Evolutionary conservation across 139 green algal genomes (phyloP).

Genomic region (Micractinium sp.): DNA sequence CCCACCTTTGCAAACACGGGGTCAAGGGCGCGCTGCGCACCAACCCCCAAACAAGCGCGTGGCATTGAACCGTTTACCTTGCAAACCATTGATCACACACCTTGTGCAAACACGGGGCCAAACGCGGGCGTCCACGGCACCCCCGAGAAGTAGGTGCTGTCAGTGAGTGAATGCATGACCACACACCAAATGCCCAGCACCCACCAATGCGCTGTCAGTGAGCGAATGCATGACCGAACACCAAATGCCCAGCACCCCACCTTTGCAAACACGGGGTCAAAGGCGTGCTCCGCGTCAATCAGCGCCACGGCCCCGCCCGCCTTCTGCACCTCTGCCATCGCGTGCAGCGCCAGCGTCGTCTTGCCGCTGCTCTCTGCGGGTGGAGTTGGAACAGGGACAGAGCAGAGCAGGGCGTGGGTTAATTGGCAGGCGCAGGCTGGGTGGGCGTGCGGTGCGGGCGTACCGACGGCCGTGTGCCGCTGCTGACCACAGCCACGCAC

Average conservation of each 20-base stretch:
- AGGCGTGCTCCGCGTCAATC: slow-evolving; percentile 96
- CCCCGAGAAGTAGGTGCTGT: no score
- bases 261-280: slow-evolving; percentile 88
- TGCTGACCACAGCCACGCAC: not conserved
- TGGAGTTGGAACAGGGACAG: no score
- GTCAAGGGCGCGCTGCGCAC: slow-evolving; percentile 97
- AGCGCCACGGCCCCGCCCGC: slow-evolving; percentile 72
- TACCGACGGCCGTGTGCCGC: not conserved
- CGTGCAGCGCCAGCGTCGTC: slow-evolving; percentile 95
- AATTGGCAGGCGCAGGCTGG: not conserved
- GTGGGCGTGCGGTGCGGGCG: not conserved
- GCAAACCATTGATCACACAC: no score
- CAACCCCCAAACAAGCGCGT: no score
- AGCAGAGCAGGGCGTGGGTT: no score
- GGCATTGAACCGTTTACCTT: no score
- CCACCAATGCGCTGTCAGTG: no score
- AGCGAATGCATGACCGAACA: no score
- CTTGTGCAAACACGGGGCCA: no score
- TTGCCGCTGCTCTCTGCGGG: slow-evolving; percentile 88
- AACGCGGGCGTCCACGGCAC: no score
- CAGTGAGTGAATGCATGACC: no score
- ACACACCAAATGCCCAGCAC: no score
- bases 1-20: slow-evolving; percentile 16
- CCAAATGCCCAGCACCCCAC: slow-evolving; percentile 15
- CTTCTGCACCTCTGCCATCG: slow-evolving; percentile 87